These are phyloP conservation scores for Tuber aestivum DNA, from an alignment of 495 filamentous ascomycete genomes.

Conservation along the genomic window DNA sequence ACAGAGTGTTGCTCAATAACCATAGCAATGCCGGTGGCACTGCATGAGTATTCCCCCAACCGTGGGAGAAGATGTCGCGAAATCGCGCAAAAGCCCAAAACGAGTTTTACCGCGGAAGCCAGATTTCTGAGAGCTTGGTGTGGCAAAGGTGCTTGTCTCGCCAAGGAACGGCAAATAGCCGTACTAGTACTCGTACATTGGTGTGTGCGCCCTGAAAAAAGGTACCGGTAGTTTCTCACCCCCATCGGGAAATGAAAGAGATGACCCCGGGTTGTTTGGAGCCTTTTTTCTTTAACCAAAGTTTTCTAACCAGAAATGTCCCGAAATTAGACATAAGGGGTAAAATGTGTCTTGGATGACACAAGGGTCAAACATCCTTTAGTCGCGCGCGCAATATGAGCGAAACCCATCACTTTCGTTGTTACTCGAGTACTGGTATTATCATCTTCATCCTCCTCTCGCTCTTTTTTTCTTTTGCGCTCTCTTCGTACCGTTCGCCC, in stretches of 20 bases:
- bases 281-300: background rate
- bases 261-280: background rate
- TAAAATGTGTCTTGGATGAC: conserved; percentile 2
- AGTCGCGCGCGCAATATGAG: conserved; percentile 8
- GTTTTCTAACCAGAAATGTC: background rate
- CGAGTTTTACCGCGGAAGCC: background rate
- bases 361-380: background rate
- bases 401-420: conserved; percentile 11
- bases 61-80: background rate
- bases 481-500: background rate
- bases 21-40: too few species aligned
- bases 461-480: background rate
- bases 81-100: background rate
- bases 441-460: background rate
- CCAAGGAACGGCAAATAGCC: background rate
- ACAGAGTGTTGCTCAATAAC: background rate
- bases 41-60: background rate
- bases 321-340: conserved; percentile 1
- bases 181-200: too few species aligned
- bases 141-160: background rate
- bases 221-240: conserved; percentile 1
- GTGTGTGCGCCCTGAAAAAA: background rate
- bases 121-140: background rate
- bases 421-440: too few species aligned
- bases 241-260: conserved; percentile 1